Evolutionary conservation across 768 basidiomycete genomes (phyloP).

Genomic region (Rhodotorula kratochvilovae): DNA sequence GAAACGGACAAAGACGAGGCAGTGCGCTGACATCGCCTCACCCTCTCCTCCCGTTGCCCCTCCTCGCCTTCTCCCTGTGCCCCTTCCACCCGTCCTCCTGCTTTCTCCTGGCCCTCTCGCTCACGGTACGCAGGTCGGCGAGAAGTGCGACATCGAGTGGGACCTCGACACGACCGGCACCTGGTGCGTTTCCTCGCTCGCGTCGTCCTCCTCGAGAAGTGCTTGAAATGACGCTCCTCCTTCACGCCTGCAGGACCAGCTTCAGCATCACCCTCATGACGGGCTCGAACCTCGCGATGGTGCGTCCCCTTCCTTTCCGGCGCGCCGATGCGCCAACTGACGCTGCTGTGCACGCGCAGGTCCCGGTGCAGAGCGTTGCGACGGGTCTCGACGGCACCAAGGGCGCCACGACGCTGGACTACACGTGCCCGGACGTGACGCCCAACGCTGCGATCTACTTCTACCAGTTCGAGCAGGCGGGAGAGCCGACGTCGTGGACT

Average conservation of each 20-base stretch:
- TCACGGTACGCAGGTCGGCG: neutral
- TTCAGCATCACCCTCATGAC: constrained; percentile 22
- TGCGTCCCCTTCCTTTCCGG: neutral
- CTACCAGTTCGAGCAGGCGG: constrained; percentile 35
- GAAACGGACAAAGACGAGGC: too few species aligned
- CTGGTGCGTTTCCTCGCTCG: constrained; percentile 8
- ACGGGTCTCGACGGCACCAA: constrained; percentile 23
- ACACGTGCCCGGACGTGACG: constrained; percentile 33
- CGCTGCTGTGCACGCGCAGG: neutral
- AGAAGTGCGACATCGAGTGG: neutral
- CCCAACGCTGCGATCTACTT: constrained; percentile 38
- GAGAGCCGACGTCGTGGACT: constrained; percentile 28
- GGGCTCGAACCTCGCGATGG: constrained; percentile 23
- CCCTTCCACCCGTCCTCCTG: too few species aligned
- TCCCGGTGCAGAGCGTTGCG: constrained; percentile 11
- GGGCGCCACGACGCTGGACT: constrained; percentile 22
- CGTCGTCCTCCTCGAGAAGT: too few species aligned
- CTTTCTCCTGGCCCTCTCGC: accelerated
- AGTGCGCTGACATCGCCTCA: too few species aligned
- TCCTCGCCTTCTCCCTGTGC: too few species aligned
- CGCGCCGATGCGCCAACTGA: neutral
- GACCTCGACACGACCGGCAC: constrained; percentile 11
- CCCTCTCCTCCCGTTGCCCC: too few species aligned
- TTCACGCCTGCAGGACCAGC: neutral
- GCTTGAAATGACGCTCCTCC: too few species aligned